phyloP scores from a whole-genome alignment of 306 rosid genomes.

The Macrotyloma uniflorum region DNA sequence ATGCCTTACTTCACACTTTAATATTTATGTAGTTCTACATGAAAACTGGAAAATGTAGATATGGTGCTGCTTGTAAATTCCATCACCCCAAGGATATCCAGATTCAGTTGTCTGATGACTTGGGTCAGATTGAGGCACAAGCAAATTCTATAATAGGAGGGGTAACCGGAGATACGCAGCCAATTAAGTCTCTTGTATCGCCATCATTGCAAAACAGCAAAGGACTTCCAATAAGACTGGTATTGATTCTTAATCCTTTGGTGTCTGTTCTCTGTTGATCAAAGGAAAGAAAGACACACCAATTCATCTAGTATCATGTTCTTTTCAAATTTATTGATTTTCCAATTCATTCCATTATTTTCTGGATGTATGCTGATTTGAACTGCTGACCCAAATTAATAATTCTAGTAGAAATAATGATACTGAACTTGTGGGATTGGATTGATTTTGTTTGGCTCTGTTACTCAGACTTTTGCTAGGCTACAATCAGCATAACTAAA shows the following conservation, averaged over 20 bases:
- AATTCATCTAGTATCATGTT: constrained; percentile 8
- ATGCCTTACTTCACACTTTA: constrained; percentile 25
- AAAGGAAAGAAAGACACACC: neutral
- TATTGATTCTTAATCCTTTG: constrained; percentile 42
- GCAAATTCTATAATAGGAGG: constrained; percentile 45
- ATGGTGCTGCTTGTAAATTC: constrained; percentile 83
- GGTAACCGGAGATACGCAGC: constrained; percentile 47
- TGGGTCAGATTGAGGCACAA: constrained; percentile 45
- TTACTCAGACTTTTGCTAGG: constrained; percentile 13
- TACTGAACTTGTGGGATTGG: constrained; percentile 7
- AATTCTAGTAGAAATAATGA: neutral
- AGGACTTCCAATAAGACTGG: constrained; percentile 96
- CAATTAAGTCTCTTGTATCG: constrained; percentile 47
- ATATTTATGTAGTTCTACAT: constrained; percentile 75
- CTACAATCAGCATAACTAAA: constrained; percentile 16
- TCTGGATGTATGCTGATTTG: constrained; percentile 22
- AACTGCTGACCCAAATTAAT: constrained; percentile 12
- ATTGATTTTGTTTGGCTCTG: constrained; percentile 25
- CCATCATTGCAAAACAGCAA: constrained; percentile 74
- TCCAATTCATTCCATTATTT: constrained; percentile 8
- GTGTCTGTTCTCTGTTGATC: constrained; percentile 24
- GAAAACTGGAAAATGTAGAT: constrained; percentile 91
- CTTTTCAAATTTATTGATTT: neutral
- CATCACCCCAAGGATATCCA: constrained; percentile 89
- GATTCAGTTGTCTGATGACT: constrained; percentile 60